These are phyloP conservation scores for Zizania palustris DNA, from an alignment of 202 grass and related monocot genomes.

Conservation along the genomic window DNA sequence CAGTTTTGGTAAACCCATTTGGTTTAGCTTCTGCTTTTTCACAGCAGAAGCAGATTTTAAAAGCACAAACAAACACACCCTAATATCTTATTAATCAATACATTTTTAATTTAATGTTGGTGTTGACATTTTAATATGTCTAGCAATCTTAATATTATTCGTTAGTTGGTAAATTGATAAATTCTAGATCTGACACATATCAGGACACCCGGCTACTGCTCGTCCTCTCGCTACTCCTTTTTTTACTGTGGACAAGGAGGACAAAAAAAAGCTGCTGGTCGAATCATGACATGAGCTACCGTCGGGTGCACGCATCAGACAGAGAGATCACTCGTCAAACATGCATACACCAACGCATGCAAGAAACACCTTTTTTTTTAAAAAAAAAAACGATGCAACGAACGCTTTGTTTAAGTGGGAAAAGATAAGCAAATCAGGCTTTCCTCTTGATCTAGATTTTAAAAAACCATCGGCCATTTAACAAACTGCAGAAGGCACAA, in stretches of 20 bases:
- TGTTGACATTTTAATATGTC: too few relatives aligned
- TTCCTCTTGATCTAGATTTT: neutral
- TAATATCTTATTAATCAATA: neutral
- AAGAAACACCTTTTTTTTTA: neutral
- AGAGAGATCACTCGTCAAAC: neutral
- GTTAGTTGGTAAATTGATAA: too few relatives aligned
- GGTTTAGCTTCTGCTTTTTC: too few relatives aligned
- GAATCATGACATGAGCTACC: constrained; percentile 3
- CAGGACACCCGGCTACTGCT: neutral
- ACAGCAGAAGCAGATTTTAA: too few relatives aligned
- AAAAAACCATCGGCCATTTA: too few relatives aligned
- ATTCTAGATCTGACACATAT: too few relatives aligned
- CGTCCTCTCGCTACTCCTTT: neutral
- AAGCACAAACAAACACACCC: too few relatives aligned
- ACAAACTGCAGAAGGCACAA: too few relatives aligned
- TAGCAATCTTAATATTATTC: too few relatives aligned
- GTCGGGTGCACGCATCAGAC: constrained; percentile 10
- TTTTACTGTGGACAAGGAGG: neutral
- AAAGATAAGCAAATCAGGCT: constrained; percentile 18
- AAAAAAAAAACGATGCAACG: neutral
- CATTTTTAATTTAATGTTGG: too few relatives aligned
- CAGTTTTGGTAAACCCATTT: too few relatives aligned
- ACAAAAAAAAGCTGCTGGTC: neutral
- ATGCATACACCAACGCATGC: neutral
- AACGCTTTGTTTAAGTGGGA: neutral